Evolutionary conservation across 192 early-diverging fungal species (phyloP), one percentile per base, ranked within the genome.

Genomic region (Fimicolochytrium jonesii): DNA sequence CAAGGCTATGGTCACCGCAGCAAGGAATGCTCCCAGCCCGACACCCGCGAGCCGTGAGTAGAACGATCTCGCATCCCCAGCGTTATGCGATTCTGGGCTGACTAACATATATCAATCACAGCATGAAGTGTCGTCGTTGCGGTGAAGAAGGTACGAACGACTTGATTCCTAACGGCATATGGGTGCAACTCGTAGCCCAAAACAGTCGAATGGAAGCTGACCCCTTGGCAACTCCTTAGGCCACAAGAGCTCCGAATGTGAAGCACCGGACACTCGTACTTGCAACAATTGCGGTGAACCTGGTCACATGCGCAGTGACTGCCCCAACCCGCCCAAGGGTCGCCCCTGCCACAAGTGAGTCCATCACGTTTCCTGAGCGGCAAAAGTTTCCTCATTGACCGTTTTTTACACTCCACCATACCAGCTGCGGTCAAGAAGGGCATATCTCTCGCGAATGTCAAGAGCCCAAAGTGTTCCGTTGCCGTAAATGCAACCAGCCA

Each of bases 91-190:
- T 41, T 41, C 39, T 11, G 10, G 9, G n/a, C n/a, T n/a, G 10
- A 41, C n/a, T 41, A 9, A 11, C n/a, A 11, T n/a, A 11, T 41
- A 9, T n/a, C n/a, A 41, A 41, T 41, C n/a, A 41, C 10, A 11
- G 20, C 6, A 49, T 45, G 26, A 31, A 22, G 13, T 61, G 59
- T 34, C 59, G 59, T 32, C 59, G 59, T 23, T 61, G 59, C 32
- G 59, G 59, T 22, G 15, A 61, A 28, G 59, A 61, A 61, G 59
- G 59, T 29, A 35, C 23, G 15, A 22, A 25, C 6, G 22, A 39
- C 37, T 39, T 39, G 17, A 11, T 39, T 39, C 17, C 37, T 17
- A 55, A 34, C 28, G 20, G 6, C 50, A 32, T n/a, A n/a, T n/a
- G n/a, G n/a, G n/a, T n/a, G n/a, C n/a, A n/a, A n/a, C n/a, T n/a